phyloP scores from a whole-genome alignment of 2,329 filamentous ascomycete genomes.

The Phoma herbarum region DNA sequence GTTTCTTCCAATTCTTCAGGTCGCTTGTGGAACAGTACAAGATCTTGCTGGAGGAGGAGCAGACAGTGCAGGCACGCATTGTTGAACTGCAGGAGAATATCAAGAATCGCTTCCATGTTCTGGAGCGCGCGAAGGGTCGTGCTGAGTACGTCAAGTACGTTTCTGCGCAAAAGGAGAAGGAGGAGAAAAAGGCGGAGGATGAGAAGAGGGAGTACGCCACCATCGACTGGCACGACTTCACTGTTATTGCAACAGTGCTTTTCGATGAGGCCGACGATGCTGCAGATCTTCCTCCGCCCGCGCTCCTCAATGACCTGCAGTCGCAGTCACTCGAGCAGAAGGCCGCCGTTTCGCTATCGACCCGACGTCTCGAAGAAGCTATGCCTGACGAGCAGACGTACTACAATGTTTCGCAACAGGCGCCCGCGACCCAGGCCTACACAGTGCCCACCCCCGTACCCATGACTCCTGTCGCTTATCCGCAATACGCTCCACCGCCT shows the following conservation, averaged over 20 bases:
- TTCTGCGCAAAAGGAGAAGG: constrained; percentile 84
- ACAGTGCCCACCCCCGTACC: constrained; percentile 41
- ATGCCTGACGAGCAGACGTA: constrained; percentile 76
- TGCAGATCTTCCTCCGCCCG: constrained; percentile 85
- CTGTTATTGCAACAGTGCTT: constrained; percentile 91
- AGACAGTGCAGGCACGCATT: constrained; percentile 75
- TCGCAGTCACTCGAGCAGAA: constrained; percentile 95
- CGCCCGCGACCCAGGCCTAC: constrained; percentile 40
- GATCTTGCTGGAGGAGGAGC: constrained; percentile 76
- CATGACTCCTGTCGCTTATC: constrained; percentile 35
- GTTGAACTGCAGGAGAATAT: constrained; percentile 77
- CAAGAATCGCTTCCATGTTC: constrained; percentile 79
- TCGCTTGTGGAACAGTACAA: constrained; percentile 93
- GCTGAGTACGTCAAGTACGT: constrained; percentile 88
- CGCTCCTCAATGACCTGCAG: constrained; percentile 88
- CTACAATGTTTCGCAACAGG: constrained; percentile 48
- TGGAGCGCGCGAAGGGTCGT: constrained; percentile 82
- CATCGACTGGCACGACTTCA: constrained; percentile 98
- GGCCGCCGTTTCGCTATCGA: constrained; percentile 85
- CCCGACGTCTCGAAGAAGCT: constrained; percentile 90
- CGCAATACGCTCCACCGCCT: constrained; percentile 38
- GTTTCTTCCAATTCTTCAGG: constrained; percentile 94
- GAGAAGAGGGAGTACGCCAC: constrained; percentile 80
- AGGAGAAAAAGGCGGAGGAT: constrained; percentile 85
- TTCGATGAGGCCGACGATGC: constrained; percentile 91